phyloP scores from a whole-genome alignment of 2,329 filamentous ascomycete genomes.

The Penicillium sumatraense region DNA sequence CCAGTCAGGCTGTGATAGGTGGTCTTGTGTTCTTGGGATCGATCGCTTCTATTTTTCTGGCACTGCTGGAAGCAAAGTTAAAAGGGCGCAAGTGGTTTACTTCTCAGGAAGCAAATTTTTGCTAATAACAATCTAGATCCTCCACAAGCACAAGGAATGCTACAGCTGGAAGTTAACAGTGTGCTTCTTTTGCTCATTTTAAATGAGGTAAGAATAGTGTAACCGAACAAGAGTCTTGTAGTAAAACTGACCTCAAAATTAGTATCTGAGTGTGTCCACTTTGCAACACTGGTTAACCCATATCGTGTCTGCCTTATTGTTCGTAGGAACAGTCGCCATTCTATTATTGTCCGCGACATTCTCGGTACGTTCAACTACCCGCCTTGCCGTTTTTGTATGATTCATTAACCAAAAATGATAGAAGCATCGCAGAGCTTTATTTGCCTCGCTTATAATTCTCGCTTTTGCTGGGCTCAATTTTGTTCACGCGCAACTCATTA shows the following conservation, averaged over 20 bases:
- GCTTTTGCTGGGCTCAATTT: conserved; percentile 5
- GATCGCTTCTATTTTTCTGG: not conserved
- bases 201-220: conserved; percentile 9
- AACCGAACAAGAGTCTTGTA: not conserved
- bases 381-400: not conserved
- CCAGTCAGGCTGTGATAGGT: not conserved
- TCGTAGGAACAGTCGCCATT: conserved; percentile 7
- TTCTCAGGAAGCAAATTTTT: not conserved
- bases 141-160: not conserved
- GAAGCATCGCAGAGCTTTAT: conserved; percentile 6
- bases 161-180: not conserved
- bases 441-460: conserved; percentile 7
- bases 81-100: not conserved
- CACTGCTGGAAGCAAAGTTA: not conserved
- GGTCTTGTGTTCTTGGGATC: not conserved
- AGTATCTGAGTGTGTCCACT: conserved; percentile 10
- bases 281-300: conserved; percentile 3
- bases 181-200: conserved; percentile 6
- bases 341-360: not conserved
- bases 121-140: not conserved
- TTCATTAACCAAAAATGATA: conserved; percentile 4
- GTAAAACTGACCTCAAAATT: conserved; percentile 5
- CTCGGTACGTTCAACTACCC: not conserved
- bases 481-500: not conserved
- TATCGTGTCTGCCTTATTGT: conserved; percentile 10